Evolutionary conservation across 352 stramenopile species (phyloP).

Genomic region (Phytophthora meadii): DNA sequence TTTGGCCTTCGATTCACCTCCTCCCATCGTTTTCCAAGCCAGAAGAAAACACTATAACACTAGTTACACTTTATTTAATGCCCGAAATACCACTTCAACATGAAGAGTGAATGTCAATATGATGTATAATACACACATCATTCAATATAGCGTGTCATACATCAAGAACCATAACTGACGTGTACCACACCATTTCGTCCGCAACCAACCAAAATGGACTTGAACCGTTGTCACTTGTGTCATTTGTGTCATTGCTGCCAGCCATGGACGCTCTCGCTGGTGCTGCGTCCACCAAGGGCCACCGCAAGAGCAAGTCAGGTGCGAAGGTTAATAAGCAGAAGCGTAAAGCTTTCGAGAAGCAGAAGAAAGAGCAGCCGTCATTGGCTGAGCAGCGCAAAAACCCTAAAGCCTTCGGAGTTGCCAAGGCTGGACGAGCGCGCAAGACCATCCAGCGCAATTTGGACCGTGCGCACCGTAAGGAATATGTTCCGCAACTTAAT

Average conservation of each 20-base stretch:
- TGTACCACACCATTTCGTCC: slow-evolving; percentile 11
- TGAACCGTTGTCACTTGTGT: slow-evolving; percentile 6
- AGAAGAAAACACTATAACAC: neutral
- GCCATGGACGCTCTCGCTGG: slow-evolving; percentile 49
- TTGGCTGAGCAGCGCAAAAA: slow-evolving; percentile 95
- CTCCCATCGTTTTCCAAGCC: slow-evolving; percentile 9
- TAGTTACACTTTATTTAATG: neutral
- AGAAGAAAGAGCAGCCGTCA: slow-evolving; percentile 81
- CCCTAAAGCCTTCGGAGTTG: slow-evolving; percentile 96
- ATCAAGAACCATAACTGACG: neutral
- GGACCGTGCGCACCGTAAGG: slow-evolving; percentile 97
- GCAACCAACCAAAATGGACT: slow-evolving; percentile 27
- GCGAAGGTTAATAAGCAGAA: slow-evolving; percentile 97
- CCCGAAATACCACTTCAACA: neutral
- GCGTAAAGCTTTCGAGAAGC: slow-evolving; percentile 89
- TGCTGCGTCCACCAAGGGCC: slow-evolving; percentile 58
- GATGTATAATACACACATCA: neutral
- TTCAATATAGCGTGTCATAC: slow-evolving; percentile 10
- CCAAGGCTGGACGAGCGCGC: slow-evolving; percentile 96
- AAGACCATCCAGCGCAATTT: slow-evolving; percentile 98
- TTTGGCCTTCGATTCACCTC: slow-evolving; percentile 16
- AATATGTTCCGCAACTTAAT: slow-evolving; percentile 94
- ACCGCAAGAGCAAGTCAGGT: slow-evolving; percentile 87
- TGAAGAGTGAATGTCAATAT: neutral
- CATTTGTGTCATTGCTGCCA: slow-evolving; percentile 3